Conservation (phyloP, 306 rosid species). For the Vigna unguiculata region DNA sequence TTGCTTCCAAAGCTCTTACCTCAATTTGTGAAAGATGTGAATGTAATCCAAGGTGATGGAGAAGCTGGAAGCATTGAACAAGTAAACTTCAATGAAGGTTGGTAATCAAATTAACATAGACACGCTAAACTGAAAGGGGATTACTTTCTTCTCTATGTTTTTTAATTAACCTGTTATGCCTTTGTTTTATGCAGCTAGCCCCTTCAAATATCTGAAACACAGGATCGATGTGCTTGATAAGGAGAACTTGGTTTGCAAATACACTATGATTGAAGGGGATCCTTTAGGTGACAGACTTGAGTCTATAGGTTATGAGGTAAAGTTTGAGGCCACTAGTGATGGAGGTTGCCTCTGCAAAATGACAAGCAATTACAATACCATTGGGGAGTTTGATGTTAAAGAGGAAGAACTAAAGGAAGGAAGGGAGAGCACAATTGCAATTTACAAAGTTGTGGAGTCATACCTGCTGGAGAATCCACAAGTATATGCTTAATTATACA, state of each 20-base stretch:
- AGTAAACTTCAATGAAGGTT: slow-evolving; percentile 72
- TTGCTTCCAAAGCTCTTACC: slow-evolving; percentile 79
- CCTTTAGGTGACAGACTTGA: slow-evolving; percentile 77
- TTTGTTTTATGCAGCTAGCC: slow-evolving; percentile 55
- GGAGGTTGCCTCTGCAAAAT: slow-evolving; percentile 72
- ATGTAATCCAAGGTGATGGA: slow-evolving; percentile 68
- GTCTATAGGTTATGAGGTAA: slow-evolving; percentile 69
- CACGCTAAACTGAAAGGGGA: neutral
- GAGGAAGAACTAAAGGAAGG: slow-evolving; percentile 76
- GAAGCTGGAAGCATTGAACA: slow-evolving; percentile 80
- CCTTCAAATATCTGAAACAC: slow-evolving; percentile 65
- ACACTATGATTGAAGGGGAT: slow-evolving; percentile 80
- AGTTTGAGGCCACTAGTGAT: slow-evolving; percentile 67
- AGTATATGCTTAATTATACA: slow-evolving; percentile 57
- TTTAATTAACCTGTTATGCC: slow-evolving; percentile 14
- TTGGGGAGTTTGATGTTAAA: slow-evolving; percentile 55
- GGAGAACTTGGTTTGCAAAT: slow-evolving; percentile 65
- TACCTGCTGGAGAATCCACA: slow-evolving; percentile 72
- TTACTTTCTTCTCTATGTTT: neutral
- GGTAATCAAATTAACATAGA: slow-evolving; percentile 3
- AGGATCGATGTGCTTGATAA: slow-evolving; percentile 68
- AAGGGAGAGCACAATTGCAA: slow-evolving; percentile 69
- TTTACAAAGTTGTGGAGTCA: slow-evolving; percentile 70
- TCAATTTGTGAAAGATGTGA: slow-evolving; percentile 63
- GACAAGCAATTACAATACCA: slow-evolving; percentile 62